phyloP scores from a whole-genome alignment of 257 asterid species.

The Plectranthus barbatus region DNA sequence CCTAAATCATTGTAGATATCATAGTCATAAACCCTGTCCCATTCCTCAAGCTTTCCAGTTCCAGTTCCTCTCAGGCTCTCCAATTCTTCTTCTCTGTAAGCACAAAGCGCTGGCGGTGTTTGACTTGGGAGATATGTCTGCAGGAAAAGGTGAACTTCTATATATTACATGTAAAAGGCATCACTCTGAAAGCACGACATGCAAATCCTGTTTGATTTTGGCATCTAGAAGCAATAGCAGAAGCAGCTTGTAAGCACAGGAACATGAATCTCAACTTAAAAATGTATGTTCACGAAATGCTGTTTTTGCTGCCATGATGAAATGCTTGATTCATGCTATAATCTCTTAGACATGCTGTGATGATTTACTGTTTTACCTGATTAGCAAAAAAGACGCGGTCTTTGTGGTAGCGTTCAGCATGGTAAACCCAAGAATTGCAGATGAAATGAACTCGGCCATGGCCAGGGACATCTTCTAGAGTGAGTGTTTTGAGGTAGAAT shows the following conservation, averaged over 20 bases:
- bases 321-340: too few species aligned
- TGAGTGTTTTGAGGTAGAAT: constrained; percentile 61
- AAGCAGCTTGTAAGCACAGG: background rate
- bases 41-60: constrained; percentile 52
- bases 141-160: background rate
- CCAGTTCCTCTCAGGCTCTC: constrained; percentile 59
- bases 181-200: background rate
- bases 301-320: too few species aligned
- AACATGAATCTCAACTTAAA: background rate
- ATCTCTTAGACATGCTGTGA: background rate
- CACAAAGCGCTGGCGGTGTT: constrained; percentile 48
- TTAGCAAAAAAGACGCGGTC: constrained; percentile 63
- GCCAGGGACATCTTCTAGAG: constrained; percentile 60
- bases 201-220: background rate
- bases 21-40: constrained; percentile 72
- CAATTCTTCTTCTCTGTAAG: constrained; percentile 59
- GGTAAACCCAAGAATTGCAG: constrained; percentile 83
- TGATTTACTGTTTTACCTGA: constrained; percentile 28
- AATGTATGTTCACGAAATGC: too few species aligned
- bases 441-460: constrained; percentile 56
- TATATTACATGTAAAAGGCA: background rate
- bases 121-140: constrained; percentile 69
- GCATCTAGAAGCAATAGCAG: background rate
- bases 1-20: constrained; percentile 67
- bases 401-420: constrained; percentile 35